Conservation (phyloP, 225 moss, liverwort and hornwort genomes). For the Polytrichum commune region DNA sequence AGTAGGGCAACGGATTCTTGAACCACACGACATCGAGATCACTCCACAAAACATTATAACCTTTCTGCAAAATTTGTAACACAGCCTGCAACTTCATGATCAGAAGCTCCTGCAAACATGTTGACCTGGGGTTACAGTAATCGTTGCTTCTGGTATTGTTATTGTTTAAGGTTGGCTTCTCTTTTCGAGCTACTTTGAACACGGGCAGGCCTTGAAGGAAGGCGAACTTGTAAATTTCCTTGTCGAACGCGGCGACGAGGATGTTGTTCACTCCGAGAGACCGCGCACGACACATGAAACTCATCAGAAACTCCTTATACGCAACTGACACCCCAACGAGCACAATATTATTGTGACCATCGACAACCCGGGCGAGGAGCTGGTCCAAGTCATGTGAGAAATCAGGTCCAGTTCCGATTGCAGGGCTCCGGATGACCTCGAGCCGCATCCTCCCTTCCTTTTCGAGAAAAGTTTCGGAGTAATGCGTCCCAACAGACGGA, state of each 20-base stretch:
- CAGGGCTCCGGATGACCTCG: conserved; percentile 34
- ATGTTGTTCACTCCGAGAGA: conserved; percentile 42
- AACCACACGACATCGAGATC: conserved; percentile 57
- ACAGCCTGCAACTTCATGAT: conserved; percentile 39
- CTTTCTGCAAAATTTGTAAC: conserved; percentile 31
- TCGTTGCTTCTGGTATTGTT: background rate
- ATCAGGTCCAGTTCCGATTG: conserved; percentile 19
- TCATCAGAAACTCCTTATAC: conserved; percentile 41
- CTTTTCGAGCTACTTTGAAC: conserved; percentile 25
- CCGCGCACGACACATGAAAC: conserved; percentile 46
- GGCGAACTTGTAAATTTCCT: conserved; percentile 32
- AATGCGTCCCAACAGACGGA: conserved; percentile 31
- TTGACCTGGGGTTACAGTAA: conserved; percentile 1
- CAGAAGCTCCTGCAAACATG: conserved; percentile 8
- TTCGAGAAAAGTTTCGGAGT: conserved; percentile 50
- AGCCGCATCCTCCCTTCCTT: conserved; percentile 42
- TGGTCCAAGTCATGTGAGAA: conserved; percentile 27
- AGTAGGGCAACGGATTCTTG: conserved; percentile 40
- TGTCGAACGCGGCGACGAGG: conserved; percentile 52
- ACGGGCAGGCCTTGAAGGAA: conserved; percentile 53
- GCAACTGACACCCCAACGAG: conserved; percentile 39
- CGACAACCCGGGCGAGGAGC: conserved; percentile 34
- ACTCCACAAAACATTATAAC: conserved; percentile 54
- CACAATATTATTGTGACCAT: conserved; percentile 39
- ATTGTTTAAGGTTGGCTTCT: too few species aligned